phyloP scores from a whole-genome alignment of 1,284 basidiomycete species.

The Malassezia sympodialis region DNA sequence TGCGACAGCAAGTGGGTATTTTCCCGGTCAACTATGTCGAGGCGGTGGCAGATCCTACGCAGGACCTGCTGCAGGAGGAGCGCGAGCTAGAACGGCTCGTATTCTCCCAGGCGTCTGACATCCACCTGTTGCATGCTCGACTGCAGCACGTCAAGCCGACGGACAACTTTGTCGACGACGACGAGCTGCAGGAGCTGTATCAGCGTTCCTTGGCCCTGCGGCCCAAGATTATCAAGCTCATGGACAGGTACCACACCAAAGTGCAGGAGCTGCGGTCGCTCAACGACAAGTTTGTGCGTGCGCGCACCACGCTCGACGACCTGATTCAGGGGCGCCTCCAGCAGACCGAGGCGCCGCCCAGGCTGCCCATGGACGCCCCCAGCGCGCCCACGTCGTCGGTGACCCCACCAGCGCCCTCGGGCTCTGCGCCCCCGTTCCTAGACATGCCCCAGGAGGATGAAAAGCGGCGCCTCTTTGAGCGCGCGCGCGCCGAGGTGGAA shows the following conservation, averaged over 20 bases:
- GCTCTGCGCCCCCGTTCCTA: background rate
- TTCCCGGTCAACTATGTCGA: constrained; percentile 96
- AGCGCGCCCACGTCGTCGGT: background rate
- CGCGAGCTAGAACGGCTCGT: constrained; percentile 80
- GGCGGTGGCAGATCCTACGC: constrained; percentile 73
- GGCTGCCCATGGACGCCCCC: background rate
- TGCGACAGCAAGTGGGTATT: constrained; percentile 84
- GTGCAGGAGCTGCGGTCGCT: constrained; percentile 64
- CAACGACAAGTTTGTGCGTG: constrained; percentile 77
- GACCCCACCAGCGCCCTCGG: background rate
- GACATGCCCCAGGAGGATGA: constrained; percentile 31
- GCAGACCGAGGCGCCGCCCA: background rate
- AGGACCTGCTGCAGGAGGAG: constrained; percentile 68
- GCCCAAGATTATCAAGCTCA: constrained; percentile 88
- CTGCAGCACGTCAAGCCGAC: constrained; percentile 64
- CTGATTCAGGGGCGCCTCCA: constrained; percentile 58
- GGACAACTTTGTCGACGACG: constrained; percentile 72
- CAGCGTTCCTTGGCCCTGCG: constrained; percentile 75
- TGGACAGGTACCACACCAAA: constrained; percentile 69
- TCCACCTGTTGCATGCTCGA: constrained; percentile 75
- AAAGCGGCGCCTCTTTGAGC: constrained; percentile 38
- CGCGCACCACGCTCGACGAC: constrained; percentile 68
- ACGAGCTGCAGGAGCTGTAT: constrained; percentile 83
- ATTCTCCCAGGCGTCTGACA: constrained; percentile 70
- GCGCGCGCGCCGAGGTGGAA: constrained; percentile 37